These are phyloP conservation scores for Carex kokanica DNA, from an alignment of 176 grass and related monocot species.

Conservation along the genomic window DNA sequence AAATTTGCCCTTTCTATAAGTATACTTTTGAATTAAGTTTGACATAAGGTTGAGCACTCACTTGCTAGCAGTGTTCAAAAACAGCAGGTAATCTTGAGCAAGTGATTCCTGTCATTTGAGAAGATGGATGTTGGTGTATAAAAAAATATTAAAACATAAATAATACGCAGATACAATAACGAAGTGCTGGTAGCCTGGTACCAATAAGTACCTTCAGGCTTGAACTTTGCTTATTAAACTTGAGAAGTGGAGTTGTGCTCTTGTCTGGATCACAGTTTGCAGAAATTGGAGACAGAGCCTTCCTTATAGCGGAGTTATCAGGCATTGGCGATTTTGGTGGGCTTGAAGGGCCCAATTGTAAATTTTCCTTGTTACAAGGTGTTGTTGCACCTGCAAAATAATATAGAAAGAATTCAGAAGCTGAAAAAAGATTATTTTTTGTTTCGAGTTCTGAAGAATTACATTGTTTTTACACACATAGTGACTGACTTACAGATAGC, in stretches of 20 bases:
- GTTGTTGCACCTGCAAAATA: constrained; percentile 17
- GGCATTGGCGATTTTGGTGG: constrained; percentile 31
- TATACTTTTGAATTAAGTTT: neutral
- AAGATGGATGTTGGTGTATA: neutral
- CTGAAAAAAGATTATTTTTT: constrained; percentile 9
- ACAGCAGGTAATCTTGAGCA: constrained; percentile 61
- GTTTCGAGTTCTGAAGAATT: neutral
- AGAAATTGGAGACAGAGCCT: constrained; percentile 70
- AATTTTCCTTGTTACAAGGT: constrained; percentile 46
- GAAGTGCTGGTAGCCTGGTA: neutral
- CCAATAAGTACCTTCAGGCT: constrained; percentile 53
- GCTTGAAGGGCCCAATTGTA: constrained; percentile 1
- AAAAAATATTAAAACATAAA: constrained; percentile 17
- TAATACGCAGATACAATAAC: constrained; percentile 4
- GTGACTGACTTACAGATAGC: neutral
- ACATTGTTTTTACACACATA: constrained; percentile 6
- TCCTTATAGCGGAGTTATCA: constrained; percentile 34
- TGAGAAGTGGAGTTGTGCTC: constrained; percentile 63
- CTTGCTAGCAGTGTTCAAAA: constrained; percentile 84
- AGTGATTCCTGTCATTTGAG: constrained; percentile 60
- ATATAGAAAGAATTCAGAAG: constrained; percentile 32
- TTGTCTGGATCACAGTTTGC: constrained; percentile 41
- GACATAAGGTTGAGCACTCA: constrained; percentile 38
- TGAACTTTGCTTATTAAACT: constrained; percentile 55
- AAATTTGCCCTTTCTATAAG: neutral